Conservation (phyloP, 225 moss, liverwort and hornwort genomes). For the Asterella californica region DNA sequence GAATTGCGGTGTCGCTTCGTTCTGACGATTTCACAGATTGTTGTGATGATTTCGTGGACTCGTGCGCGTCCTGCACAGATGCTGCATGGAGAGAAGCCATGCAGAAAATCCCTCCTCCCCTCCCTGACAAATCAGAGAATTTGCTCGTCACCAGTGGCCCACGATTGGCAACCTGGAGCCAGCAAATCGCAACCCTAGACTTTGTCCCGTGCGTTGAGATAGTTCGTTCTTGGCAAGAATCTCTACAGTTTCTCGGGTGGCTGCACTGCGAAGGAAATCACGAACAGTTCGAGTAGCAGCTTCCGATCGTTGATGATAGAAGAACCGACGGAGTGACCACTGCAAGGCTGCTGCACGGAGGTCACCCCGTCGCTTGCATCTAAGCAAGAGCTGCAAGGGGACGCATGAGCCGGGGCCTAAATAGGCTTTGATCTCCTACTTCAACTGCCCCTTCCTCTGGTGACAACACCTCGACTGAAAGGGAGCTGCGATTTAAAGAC, state of each 20-base stretch:
- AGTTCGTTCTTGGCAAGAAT: not conserved
- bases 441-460: not conserved
- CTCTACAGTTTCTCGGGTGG: not conserved
- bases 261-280: not conserved
- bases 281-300: not conserved
- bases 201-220: too few species aligned
- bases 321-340: not conserved
- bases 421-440: not conserved
- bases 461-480: not conserved
- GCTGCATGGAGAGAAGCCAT: conserved; percentile 11
- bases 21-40: not conserved
- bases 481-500: not conserved
- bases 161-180: not conserved
- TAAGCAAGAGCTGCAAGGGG: not conserved
- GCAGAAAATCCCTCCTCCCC: not conserved
- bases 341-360: not conserved
- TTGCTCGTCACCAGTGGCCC: not conserved
- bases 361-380: not conserved
- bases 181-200: conserved; percentile 16
- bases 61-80: conserved; percentile 8
- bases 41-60: conserved; percentile 16
- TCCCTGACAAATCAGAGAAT: not conserved
- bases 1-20: conserved; percentile 53
- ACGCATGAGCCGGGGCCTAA: not conserved
- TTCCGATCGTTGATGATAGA: not conserved